Base-by-base conservation (phyloP, 2,329 filamentous ascomycete genomes). In the Verticillium nubilum region DNA sequence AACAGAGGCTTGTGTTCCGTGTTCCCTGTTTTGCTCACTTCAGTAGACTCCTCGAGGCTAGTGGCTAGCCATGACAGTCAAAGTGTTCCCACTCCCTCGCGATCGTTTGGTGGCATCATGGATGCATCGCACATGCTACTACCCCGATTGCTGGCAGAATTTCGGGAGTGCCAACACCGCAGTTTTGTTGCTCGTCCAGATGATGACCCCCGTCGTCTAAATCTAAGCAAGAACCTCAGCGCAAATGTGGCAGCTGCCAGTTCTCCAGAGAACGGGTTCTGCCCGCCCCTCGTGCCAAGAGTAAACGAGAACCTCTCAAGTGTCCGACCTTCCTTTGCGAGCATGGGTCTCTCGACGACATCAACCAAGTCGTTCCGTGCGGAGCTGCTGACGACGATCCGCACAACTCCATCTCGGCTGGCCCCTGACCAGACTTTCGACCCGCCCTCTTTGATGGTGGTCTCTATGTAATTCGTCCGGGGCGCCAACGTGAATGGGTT, bases 221-320 rank as follows among this genome's bases (percentile, higher is more conserved):
- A 29, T 28, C 59, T 58, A 6, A 53, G 61, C 25, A 65, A 7
- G 17, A 55, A 53, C 28, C 62, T 50, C 26, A 64, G 54, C 47
- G 61, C 58, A 55, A 60, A 64, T 55, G 57, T 61, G 15, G 61
- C 59, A 15, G 61, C 62, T 26, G 61, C 60, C 26, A 66, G 53
- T 37, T 64, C 58, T 56, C 57, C 59, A n/a, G 62, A 63, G 31
- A 59, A 64, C 15, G 60, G 62, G 56, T 66, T 65, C 58, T 65
- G 61, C 53, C 64, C 61, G 19, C 47, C 58, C 53, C 61, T 63
- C 37, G 35, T 54, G 28, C 62, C 58, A 27, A 65, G 57, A 28
- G 58, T 65, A 29, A 65, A 63, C 47, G 59, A 65, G 56, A 66
- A 66, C 5, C 19, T 27, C 53, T 62, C 56, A 26, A 57, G 28